These are phyloP conservation scores for Afroboletus lepidellus DNA, from an alignment of 1,284 basidiomycete genomes.

Conservation along the genomic window DNA sequence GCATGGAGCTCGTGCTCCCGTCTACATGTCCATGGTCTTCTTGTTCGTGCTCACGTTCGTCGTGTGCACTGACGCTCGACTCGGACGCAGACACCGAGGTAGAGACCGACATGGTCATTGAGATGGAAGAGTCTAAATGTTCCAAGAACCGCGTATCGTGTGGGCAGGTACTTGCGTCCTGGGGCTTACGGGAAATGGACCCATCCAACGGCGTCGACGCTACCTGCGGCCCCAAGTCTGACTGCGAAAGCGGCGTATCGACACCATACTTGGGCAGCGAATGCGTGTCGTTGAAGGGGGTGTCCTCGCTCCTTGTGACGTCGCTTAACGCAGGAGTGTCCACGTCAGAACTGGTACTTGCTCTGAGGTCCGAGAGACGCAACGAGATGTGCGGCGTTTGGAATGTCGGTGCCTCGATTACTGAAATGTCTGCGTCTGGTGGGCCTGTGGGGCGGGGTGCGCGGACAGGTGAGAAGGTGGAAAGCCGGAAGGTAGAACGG, in stretches of 20 bases:
- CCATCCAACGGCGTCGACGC: conserved; percentile 16
- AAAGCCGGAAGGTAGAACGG: conserved; percentile 27
- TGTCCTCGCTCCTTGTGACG: conserved; percentile 10
- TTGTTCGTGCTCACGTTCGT: not conserved
- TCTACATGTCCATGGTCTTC: not conserved
- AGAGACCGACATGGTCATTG: conserved; percentile 9
- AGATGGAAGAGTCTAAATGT: conserved; percentile 18
- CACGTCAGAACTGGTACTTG: not conserved
- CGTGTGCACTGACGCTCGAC: not conserved
- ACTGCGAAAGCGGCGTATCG: conserved; percentile 13
- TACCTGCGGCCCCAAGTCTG: conserved; percentile 13
- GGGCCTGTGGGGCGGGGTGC: not conserved
- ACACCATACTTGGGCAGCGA: conserved; percentile 18
- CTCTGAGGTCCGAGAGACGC: conserved; percentile 21
- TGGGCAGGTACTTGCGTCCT: not conserved
- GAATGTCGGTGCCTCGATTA: conserved; percentile 4
- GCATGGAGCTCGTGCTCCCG: conserved; percentile 9
- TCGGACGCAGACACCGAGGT: conserved; percentile 16
- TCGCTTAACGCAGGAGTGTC: conserved; percentile 19
- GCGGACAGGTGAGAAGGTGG: conserved; percentile 19
- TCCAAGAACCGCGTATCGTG: conserved; percentile 24
- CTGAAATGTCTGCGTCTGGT: not conserved
- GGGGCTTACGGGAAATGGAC: not conserved
- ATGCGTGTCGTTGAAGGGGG: conserved; percentile 25
- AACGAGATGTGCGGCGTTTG: conserved; percentile 16